Evolutionary conservation across 2,329 filamentous ascomycete species (phyloP), one percentile per base, ranked within the genome.

Genomic region (Shiraia sp.): DNA sequence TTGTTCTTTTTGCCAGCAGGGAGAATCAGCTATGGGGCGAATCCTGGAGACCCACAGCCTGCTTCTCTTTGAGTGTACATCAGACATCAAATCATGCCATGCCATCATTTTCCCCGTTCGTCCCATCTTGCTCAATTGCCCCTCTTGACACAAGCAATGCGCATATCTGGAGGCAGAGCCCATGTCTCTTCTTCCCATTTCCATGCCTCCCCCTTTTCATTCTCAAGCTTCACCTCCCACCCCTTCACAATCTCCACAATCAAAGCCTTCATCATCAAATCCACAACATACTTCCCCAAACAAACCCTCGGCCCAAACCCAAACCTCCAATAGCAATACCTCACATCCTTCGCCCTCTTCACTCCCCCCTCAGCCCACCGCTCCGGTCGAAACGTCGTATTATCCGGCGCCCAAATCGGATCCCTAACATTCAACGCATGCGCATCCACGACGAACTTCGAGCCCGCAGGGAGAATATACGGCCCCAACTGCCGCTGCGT

Each of bases 1-100:
- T 58, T 81, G 30, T 80, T 80, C 59, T 81, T 81, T 41, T 52
- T 81, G 42, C 79, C 79, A 0, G 76, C 78, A 0, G 79, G 79
- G 1, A 67, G 78, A 25, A 81, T 82, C 39, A 72, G 72, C 19
- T 79, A 79, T 51, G 66, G 71, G 42, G 73, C 70, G 6, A 70
- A 67, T 40, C 75, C 75, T 2, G 72, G 62, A 12, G 69, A 70
- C 49, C 65, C 68, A 13, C 74, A 77, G 60, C 73, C 73, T 12
- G 19, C 24, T 1, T 41, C 45, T 32, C 26, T 54, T 1, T 54
- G 32, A 32, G 4, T 19, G 12, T 7, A 6, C 10, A 17, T n/a
- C 8, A 32, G 15, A 22, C 8, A 22, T 22, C 19, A 22, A 22
- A 22, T 22, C 19, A 26, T 7, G 14, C 19, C n/a, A 34, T 26